phyloP scores from a whole-genome alignment of 345 rosid species.

The Crucihimalaya himalaica region DNA sequence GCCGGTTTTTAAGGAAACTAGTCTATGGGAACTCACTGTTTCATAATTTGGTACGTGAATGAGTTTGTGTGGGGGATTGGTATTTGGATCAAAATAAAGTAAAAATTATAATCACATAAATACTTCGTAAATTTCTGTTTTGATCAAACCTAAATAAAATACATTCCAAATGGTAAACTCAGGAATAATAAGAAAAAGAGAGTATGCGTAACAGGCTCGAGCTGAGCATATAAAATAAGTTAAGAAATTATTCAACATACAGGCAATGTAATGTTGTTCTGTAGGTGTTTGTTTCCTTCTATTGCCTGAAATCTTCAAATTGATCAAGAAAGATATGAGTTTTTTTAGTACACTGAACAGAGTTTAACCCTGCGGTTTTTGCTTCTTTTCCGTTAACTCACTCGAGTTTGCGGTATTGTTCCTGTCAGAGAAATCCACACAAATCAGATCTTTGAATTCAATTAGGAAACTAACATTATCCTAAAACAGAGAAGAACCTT shows the following conservation, averaged over 20 bases:
- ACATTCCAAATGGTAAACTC: constrained; percentile 1
- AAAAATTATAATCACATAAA: neutral
- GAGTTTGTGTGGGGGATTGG: neutral
- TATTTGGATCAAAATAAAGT: neutral
- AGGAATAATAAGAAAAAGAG: neutral
- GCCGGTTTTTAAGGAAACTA: neutral
- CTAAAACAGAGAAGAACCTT: constrained; percentile 8
- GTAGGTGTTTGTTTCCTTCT: constrained; percentile 1
- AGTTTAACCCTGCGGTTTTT: neutral
- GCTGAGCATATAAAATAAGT: constrained; percentile 16
- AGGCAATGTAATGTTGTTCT: neutral
- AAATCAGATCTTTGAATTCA: constrained; percentile 5
- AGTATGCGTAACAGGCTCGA: constrained; percentile 13
- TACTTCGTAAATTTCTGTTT: neutral
- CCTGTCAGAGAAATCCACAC: constrained; percentile 28
- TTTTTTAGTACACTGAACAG: constrained; percentile 7
- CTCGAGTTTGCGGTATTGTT: neutral
- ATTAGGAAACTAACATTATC: constrained; percentile 2
- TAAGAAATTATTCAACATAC: constrained; percentile 23
- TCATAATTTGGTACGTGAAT: constrained; percentile 1
- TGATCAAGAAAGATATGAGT: constrained; percentile 20
- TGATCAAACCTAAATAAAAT: constrained; percentile 11
- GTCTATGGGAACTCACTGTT: constrained; percentile 1
- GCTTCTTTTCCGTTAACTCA: neutral
- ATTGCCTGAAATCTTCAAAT: neutral